Percentiles rank a stretch among this genome's conserved stretches.
Conservation (phyloP, 441 rosid species). For the Euphorbia celastroides region DNA sequence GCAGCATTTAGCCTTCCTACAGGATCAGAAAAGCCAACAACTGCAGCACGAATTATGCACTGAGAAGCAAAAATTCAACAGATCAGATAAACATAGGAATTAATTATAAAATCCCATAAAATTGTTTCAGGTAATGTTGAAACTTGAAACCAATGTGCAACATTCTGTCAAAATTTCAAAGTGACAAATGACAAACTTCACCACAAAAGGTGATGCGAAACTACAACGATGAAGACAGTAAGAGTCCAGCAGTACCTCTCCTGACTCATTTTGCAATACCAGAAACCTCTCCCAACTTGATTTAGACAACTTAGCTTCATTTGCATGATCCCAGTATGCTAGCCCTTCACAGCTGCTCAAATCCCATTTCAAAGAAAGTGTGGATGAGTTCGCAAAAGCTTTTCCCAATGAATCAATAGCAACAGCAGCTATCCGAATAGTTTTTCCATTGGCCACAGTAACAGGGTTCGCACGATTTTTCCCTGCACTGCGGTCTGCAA, state of each 20-base stretch:
- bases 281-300: constrained; percentile 86
- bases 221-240: constrained; percentile 15
- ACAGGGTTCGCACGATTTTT: constrained; percentile 54
- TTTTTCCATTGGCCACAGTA: constrained; percentile 87
- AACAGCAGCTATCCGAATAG: constrained; percentile 77
- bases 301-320: constrained; percentile 40
- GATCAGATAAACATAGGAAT: constrained; percentile 22
- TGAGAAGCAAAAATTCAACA: constrained; percentile 31
- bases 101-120: too few relatives aligned
- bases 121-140: background rate
- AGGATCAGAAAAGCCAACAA: constrained; percentile 48
- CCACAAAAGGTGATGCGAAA: background rate
- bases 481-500: constrained; percentile 54
- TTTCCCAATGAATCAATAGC: constrained; percentile 61
- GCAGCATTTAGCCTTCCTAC: constrained; percentile 30
- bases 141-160: background rate
- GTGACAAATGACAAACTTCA: background rate
- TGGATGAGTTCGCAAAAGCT: constrained; percentile 91
- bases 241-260: constrained; percentile 52
- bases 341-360: constrained; percentile 59
- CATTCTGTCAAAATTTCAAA: background rate
- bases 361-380: constrained; percentile 84
- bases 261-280: constrained; percentile 73
- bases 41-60: constrained; percentile 83
- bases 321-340: constrained; percentile 68